Evolutionary conservation across 805 yeast genomes (phyloP), one percentile per base, ranked within the genome.

Genomic region (Hermanozyma aechmeae): DNA sequence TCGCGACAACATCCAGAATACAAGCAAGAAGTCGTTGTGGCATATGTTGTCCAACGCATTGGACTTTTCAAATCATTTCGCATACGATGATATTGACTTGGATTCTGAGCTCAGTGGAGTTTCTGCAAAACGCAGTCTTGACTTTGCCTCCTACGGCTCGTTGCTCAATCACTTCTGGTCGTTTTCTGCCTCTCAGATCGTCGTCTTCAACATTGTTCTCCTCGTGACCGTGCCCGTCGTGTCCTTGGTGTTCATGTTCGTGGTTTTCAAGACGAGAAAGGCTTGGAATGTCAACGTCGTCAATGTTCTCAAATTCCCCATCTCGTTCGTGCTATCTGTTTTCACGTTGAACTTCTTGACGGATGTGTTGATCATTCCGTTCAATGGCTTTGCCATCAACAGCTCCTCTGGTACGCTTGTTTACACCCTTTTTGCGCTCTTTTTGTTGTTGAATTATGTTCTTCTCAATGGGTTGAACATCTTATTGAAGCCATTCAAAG

Each of bases 41-140:
- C 89, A 83, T 47, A 87, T 87, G 95, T 61, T 82, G 20, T 66
- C 77, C 4, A 76, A 73, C 30, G 62, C 93, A 0, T 52, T 80
- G 42, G 92, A 79, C 40, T 59, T 80, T 34, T 58, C 73, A 1
- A 41, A 46, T 2, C 59, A 63, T 13, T 42, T 85, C 1, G 48
- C 46, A 12, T 24, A 49, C 10, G 56, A 55, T 8, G 33, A 45
- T 26, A 42, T 59, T 12, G 64, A 56, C 27, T 49, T 58, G 32
- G 65, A 58, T 33, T 26, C 21, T 26, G 30, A 31, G 9, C 9
- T 28, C 15, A 25, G 17, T 11, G 39, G 35, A 7, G 48, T 46
- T 14, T 38, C 45, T 31, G 43, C 64, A 0, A 56, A 56, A 13
- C 26, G 19, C 9, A 31, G 30, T 16, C 21, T 31, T 7, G 61